Evolutionary conservation across 805 yeast species (phyloP).

Genomic region (Brettanomyces nanus): DNA sequence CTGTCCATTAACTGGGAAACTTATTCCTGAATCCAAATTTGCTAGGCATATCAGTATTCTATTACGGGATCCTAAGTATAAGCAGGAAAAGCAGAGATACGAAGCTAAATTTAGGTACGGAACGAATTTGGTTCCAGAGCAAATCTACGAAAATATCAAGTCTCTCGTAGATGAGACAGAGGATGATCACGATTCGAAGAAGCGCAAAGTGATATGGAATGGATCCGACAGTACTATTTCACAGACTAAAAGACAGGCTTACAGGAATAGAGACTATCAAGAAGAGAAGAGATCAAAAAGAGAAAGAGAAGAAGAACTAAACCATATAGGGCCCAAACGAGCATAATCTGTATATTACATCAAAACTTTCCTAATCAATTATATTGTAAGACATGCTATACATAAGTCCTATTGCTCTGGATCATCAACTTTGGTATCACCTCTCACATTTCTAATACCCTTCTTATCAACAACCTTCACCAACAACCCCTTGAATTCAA

Average conservation of each 20-base stretch:
- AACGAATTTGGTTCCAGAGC: constrained; percentile 28
- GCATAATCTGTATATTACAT: too few relatives aligned
- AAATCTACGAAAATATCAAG: constrained; percentile 56
- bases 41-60: constrained; percentile 63
- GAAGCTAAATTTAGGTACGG: constrained; percentile 43
- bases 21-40: constrained; percentile 63
- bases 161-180: constrained; percentile 19
- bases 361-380: too few relatives aligned
- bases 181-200: constrained; percentile 15
- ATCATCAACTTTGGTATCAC: too few relatives aligned
- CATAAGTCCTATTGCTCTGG: too few relatives aligned
- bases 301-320: not conserved
- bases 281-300: constrained; percentile 19
- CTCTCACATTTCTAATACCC: constrained; percentile 23
- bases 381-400: too few relatives aligned
- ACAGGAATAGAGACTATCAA: constrained; percentile 12
- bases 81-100: constrained; percentile 56
- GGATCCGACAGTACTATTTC: constrained; percentile 24
- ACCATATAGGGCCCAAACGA: constrained; percentile 3
- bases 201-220: constrained; percentile 27
- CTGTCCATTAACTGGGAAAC: constrained; percentile 74
- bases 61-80: constrained; percentile 71
- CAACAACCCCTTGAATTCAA: constrained; percentile 78
- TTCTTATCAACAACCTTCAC: constrained; percentile 28
- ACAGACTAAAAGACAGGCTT: constrained; percentile 14